Evolutionary conservation across 208 protist species (phyloP).

Genomic region (Trypanosoma melophagium): DNA sequence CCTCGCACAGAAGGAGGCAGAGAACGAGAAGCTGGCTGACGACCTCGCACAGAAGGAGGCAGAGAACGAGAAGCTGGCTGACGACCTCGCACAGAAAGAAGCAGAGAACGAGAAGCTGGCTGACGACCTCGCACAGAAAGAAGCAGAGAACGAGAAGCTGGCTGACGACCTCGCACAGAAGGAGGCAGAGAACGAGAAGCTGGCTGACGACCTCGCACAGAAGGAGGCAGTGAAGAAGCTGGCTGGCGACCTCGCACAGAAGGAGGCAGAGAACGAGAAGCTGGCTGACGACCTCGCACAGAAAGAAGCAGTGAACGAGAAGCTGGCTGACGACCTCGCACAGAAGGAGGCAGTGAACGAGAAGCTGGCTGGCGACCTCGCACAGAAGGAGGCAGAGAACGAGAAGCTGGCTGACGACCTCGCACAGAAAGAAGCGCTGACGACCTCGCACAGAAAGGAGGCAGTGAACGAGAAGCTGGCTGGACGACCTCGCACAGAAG

Average conservation of each 20-base stretch:
- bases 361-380: conserved; percentile 6
- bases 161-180: too few relatives aligned
- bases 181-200: too few relatives aligned
- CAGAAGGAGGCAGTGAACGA: conserved; percentile 18
- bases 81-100: conserved; percentile 4
- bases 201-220: too few relatives aligned
- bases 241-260: not conserved
- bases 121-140: conserved; percentile 13
- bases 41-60: conserved; percentile 19
- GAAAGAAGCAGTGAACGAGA: conserved; percentile 3
- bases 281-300: too few relatives aligned
- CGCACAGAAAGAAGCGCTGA: too few relatives aligned
- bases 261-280: too few relatives aligned
- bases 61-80: not conserved
- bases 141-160: conserved; percentile 6
- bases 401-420: conserved; percentile 23
- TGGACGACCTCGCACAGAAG: too few relatives aligned
- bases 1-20: not conserved
- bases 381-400: conserved; percentile 9
- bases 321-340: conserved; percentile 25
- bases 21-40: conserved; percentile 22
- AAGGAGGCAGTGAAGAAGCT: too few relatives aligned
- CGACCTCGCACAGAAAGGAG: conserved; percentile 19
- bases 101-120: conserved; percentile 3
- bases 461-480: conserved; percentile 1